These are phyloP conservation scores for Apophysomyces trapeziformis DNA, from an alignment of 371 early-diverging fungal species.

Conservation along the genomic window DNA sequence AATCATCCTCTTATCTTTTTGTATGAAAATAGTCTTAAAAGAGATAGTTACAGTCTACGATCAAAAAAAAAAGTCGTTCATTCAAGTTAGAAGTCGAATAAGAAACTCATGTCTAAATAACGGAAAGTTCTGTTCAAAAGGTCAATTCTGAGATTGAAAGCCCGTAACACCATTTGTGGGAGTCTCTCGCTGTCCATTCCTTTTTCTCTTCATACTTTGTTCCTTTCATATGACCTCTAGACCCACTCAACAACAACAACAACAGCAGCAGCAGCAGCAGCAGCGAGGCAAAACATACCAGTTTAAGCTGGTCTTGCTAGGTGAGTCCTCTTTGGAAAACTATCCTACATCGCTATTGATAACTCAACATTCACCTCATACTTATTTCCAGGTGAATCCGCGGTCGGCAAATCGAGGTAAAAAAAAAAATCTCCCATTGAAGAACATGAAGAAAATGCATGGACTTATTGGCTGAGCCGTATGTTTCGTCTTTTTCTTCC, in stretches of 20 bases:
- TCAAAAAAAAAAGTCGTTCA: no score
- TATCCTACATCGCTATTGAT: no score
- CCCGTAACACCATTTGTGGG: no score
- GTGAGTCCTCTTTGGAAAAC: conserved; percentile 38
- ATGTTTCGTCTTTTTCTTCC: conserved; percentile 15
- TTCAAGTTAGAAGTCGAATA: no score
- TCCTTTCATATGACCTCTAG: conserved; percentile 29
- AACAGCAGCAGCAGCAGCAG: conserved; percentile 30
- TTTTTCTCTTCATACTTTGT: neutral
- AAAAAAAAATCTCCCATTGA: neutral
- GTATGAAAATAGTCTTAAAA: no score
- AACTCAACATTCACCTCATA: neutral
- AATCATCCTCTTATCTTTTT: no score
- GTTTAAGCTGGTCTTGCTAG: conserved; percentile 83
- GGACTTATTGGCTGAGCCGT: neutral
- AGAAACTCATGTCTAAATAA: no score
- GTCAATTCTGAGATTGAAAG: no score
- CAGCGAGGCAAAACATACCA: conserved; percentile 65
- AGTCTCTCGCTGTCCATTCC: neutral
- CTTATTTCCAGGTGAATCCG: conserved; percentile 74
- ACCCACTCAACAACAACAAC: conserved; percentile 35
- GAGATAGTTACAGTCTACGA: no score
- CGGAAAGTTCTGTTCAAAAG: no score
- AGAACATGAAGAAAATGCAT: neutral
- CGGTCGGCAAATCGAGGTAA: conserved; percentile 89